Percentiles rank a stretch among this genome's conserved stretches.
Evolutionary conservation across 2,329 filamentous ascomycete genomes (phyloP).

Genomic region (Aspergillus cejpii): DNA sequence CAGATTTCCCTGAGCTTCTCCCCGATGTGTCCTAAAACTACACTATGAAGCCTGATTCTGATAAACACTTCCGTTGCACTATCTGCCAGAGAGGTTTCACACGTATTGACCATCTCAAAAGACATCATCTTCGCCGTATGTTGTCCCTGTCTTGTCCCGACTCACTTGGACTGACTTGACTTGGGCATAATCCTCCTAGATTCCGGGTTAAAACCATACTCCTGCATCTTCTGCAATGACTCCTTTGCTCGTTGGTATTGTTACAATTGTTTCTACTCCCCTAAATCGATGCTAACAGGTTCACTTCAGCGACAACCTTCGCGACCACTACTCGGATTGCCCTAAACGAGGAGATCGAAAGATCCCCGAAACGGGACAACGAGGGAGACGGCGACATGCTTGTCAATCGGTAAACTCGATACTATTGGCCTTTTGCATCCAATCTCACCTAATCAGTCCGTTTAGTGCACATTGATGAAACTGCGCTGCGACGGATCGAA

Average conservation of each 20-base stretch:
- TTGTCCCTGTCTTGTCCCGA: slow-evolving; percentile 8
- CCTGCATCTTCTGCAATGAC: slow-evolving; percentile 42
- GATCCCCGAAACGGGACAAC: slow-evolving; percentile 42
- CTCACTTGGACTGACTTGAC: slow-evolving; percentile 7
- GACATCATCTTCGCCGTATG: slow-evolving; percentile 44
- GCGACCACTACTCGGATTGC: slow-evolving; percentile 43
- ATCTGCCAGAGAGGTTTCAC: slow-evolving; percentile 43
- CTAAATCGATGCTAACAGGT: no score
- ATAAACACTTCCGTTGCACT: slow-evolving; percentile 41
- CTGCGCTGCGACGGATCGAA: slow-evolving; percentile 42
- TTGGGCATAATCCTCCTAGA: slow-evolving; percentile 26
- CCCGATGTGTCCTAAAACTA: slow-evolving; percentile 18
- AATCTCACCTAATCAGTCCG: slow-evolving; percentile 2
- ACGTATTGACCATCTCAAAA: slow-evolving; percentile 45
- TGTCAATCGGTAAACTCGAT: slow-evolving; percentile 40
- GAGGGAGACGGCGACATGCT: slow-evolving; percentile 43
- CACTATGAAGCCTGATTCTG: slow-evolving; percentile 31
- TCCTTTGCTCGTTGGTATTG: slow-evolving; percentile 42
- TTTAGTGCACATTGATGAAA: slow-evolving; percentile 44
- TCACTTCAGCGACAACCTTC: slow-evolving; percentile 41
- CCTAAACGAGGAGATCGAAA: slow-evolving; percentile 37
- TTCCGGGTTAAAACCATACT: slow-evolving; percentile 44
- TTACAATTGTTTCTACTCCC: slow-evolving; percentile 1
- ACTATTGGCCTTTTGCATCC: neutral
- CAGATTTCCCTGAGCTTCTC: slow-evolving; percentile 19